Evolutionary conservation across 2,329 filamentous ascomycete genomes (phyloP), one percentile per base, ranked within the genome.

Genomic region (Colletotrichum spaethianum): DNA sequence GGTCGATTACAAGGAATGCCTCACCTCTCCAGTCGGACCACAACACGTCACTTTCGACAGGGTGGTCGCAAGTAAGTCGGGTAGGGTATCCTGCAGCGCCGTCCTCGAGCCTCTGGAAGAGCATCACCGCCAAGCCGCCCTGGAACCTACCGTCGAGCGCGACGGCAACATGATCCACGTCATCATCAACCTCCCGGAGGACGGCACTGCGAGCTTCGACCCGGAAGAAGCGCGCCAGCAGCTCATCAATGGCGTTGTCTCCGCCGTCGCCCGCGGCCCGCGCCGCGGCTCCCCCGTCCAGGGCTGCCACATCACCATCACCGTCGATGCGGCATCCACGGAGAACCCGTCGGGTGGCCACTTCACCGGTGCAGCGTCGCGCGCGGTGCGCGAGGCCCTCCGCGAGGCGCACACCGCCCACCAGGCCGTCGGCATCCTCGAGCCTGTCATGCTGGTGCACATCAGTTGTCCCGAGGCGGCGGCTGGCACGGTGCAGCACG

Each of bases 1-100:
- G 77, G 98, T 99, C 72, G 95, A 97, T 75, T 99, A 98, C 82
- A 93, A 97, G 66, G 96, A 99, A 83, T 93, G 92, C 59, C 85
- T 96, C 12, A 89, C 91, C 0, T 84, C 85, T 3, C 77, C 87
- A 0, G 92, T 91, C 0, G 79, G 80, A 0, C 83, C 89, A 0
- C 87, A 91, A 46, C 89, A 88, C 31, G 88, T 89, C 63, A 84
- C 91, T 5, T 95, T 95, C 78, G 94, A 98, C 76, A 92, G 92
- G 53, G 90, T 93, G 5, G 90, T 98, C 26, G 94, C 93, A 8
- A 93, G 94, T 55, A 96, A 94, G 78, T 85, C 89, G 53, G 93
- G 94, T 11, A 95, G 91, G 79, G 95, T 94, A 4, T 90, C 90
- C 2, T 97, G 95, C 78, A 92, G 89, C 0, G 94, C 89, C 9